Percentiles rank a stretch among this genome's conserved stretches.
Conservation (phyloP, 1,284 basidiomycete species). For the Tylopilus sp. region DNA sequence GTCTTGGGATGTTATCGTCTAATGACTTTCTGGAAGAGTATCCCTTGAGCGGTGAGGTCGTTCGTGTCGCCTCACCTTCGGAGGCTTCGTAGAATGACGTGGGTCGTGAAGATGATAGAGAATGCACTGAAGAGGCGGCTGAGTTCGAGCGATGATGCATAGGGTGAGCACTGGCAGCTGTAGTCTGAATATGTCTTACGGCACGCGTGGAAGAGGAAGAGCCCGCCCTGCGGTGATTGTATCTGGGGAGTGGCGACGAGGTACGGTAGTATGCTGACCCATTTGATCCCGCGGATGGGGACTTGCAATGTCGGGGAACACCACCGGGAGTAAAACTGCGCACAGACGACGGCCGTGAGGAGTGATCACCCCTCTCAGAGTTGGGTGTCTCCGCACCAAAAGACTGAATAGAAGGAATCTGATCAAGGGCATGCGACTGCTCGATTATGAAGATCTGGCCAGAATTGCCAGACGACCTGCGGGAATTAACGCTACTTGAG, state of each 20-base stretch:
- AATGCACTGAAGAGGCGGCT: constrained; percentile 67
- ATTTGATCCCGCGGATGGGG: constrained; percentile 67
- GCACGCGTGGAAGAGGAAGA: constrained; percentile 74
- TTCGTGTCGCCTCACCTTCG: constrained; percentile 55
- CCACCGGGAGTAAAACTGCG: constrained; percentile 57
- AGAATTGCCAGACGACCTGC: constrained; percentile 65
- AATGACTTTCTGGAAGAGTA: constrained; percentile 38
- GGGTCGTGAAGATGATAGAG: constrained; percentile 64
- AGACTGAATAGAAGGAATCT: constrained; percentile 55
- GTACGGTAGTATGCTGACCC: constrained; percentile 61
- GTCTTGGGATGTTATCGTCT: constrained; percentile 46
- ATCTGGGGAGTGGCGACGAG: constrained; percentile 63
- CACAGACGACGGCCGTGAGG: constrained; percentile 70
- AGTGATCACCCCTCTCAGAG: constrained; percentile 68
- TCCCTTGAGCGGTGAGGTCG: constrained; percentile 49
- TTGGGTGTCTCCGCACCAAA: constrained; percentile 73
- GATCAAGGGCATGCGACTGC: constrained; percentile 45
- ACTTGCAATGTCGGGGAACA: constrained; percentile 56
- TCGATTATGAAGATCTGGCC: constrained; percentile 56
- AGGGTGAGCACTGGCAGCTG: constrained; percentile 33
- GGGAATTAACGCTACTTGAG: constrained; percentile 78
- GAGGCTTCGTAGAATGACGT: constrained; percentile 71
- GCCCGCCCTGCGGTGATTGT: constrained; percentile 59
- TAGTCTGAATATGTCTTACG: constrained; percentile 55
- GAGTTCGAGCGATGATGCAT: constrained; percentile 65